Percentiles rank a stretch among this genome's conserved stretches.
Conservation (phyloP, 2,329 filamentous ascomycete species). For the Lasiodiplodia sp. region DNA sequence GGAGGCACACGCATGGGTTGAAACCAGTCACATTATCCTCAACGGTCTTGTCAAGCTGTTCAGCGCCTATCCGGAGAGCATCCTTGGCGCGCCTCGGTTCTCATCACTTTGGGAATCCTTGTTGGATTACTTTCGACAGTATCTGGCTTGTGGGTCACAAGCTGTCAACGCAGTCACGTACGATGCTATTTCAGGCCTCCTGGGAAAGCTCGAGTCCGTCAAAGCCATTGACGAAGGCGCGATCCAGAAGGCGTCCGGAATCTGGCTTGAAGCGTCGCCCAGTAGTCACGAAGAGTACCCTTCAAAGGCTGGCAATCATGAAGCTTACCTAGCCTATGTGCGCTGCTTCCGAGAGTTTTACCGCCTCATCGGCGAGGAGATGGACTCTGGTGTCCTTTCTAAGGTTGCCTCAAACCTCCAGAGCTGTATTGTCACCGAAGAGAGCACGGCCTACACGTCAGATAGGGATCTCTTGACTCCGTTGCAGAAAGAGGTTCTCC, state of each 20-base stretch:
- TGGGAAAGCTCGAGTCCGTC: conserved; percentile 42
- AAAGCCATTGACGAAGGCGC: conserved; percentile 37
- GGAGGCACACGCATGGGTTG: conserved; percentile 45
- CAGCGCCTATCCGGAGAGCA: conserved; percentile 76
- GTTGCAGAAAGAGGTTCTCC: conserved; percentile 74
- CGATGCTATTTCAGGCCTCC: conserved; percentile 47
- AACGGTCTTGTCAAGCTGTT: conserved; percentile 62
- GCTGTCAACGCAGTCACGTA: conserved; percentile 53
- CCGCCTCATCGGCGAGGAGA: conserved; percentile 69
- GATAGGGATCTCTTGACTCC: conserved; percentile 78
- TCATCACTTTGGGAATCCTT: conserved; percentile 78
- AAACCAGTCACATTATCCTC: conserved; percentile 50
- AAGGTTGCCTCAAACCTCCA: conserved; percentile 76
- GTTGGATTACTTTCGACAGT: conserved; percentile 69
- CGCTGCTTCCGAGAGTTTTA: conserved; percentile 80
- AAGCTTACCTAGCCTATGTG: conserved; percentile 85
- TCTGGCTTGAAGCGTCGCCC: conserved; percentile 24
- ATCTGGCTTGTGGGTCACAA: conserved; percentile 50
- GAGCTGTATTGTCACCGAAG: conserved; percentile 74
- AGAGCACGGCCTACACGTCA: conserved; percentile 70
- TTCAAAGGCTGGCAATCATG: conserved; percentile 66
- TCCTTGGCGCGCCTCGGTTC: conserved; percentile 72
- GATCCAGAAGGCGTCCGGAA: conserved; percentile 31
- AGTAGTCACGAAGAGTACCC: conserved; percentile 4
- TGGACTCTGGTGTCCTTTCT: conserved; percentile 68